phyloP scores from a whole-genome alignment of 768 basidiomycete species.

The Russula griseocarnosa region DNA sequence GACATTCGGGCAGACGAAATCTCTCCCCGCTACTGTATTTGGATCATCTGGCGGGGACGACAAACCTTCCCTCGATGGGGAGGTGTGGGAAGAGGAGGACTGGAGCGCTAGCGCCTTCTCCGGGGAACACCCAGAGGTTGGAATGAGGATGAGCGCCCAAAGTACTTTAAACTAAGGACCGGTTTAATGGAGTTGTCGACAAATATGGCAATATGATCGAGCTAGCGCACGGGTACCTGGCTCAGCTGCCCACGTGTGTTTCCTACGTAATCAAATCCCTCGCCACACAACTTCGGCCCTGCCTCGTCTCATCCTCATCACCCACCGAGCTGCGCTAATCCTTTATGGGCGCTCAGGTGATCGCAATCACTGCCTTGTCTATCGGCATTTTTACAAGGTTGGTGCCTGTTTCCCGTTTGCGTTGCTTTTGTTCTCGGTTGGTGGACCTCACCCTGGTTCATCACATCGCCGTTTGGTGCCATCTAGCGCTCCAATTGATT shows the following conservation, averaged over 20 bases:
- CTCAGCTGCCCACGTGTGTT: slow-evolving; percentile 10
- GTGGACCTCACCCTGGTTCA: slow-evolving; percentile 18
- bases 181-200: neutral
- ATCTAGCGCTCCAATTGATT: slow-evolving; percentile 19
- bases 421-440: slow-evolving; percentile 11
- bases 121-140: slow-evolving; percentile 8
- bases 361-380: slow-evolving; percentile 20
- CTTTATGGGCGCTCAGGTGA: slow-evolving; percentile 26
- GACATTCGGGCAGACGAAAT: slow-evolving; percentile 23
- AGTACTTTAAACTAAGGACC: neutral
- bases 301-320: slow-evolving; percentile 10
- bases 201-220: slow-evolving; percentile 6
- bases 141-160: neutral
- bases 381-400: slow-evolving; percentile 27
- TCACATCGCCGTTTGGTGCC: slow-evolving; percentile 21
- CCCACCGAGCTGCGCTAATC: slow-evolving; percentile 19
- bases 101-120: slow-evolving; percentile 25
- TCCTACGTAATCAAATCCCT: slow-evolving; percentile 21
- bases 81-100: slow-evolving; percentile 25
- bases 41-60: neutral
- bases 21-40: slow-evolving; percentile 24
- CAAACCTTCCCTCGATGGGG: neutral
- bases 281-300: slow-evolving; percentile 15
- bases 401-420: slow-evolving; percentile 17
- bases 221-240: slow-evolving; percentile 11